Conservation (phyloP, 2,329 filamentous ascomycete species). For the Ceratocystis smalleyi region DNA sequence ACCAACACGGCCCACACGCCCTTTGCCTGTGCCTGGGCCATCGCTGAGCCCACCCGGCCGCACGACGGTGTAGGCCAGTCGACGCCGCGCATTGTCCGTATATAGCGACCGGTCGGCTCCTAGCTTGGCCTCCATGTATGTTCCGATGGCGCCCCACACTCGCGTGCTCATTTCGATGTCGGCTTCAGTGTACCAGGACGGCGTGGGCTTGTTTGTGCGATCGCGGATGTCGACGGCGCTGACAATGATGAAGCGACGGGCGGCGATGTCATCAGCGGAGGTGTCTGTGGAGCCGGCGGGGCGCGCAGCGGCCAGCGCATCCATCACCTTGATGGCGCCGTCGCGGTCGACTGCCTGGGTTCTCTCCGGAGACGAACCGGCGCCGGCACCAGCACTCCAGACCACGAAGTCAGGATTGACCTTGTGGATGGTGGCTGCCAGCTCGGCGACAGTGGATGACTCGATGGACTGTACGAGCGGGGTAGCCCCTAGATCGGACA, state of each 20-base stretch:
- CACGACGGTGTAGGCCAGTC: conserved; percentile 31
- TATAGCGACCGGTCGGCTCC: conserved; percentile 28
- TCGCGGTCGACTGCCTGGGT: conserved; percentile 31
- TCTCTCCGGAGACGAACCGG: conserved; percentile 23
- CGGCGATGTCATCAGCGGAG: neutral
- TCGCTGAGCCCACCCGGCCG: conserved; percentile 28
- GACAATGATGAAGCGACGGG: conserved; percentile 27
- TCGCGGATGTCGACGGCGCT: conserved; percentile 32
- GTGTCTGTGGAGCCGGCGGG: neutral
- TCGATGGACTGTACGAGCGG: conserved; percentile 31
- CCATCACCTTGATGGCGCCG: conserved; percentile 31
- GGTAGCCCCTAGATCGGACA: conserved; percentile 27
- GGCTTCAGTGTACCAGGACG: conserved; percentile 30
- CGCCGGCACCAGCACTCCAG: conserved; percentile 23
- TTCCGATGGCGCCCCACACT: conserved; percentile 27
- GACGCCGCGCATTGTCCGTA: conserved; percentile 23
- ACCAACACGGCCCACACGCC: conserved; percentile 30
- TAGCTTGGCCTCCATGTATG: conserved; percentile 29
- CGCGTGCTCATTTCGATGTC: conserved; percentile 25
- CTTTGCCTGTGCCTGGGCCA: conserved; percentile 25
- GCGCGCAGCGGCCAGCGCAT: conserved; percentile 27
- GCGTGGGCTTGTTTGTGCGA: conserved; percentile 24
- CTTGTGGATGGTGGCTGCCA: conserved; percentile 25
- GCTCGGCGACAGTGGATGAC: conserved; percentile 24
- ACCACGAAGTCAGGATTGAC: conserved; percentile 23